Evolutionary conservation across 345 rosid species (phyloP).

Genomic region (Eucalyptus polyanthemos): DNA sequence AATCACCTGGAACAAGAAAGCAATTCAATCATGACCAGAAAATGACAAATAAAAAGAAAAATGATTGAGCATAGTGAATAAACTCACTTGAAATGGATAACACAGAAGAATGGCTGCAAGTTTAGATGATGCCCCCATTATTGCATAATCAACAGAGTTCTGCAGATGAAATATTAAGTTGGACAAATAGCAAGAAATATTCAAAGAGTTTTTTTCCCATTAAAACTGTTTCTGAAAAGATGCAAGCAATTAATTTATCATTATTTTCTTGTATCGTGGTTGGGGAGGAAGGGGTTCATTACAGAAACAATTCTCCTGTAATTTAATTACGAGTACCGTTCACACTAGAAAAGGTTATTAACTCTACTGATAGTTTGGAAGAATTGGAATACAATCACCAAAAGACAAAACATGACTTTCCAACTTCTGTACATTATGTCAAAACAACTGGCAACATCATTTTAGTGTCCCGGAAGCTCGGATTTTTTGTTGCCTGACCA

Average conservation of each 20-base stretch:
- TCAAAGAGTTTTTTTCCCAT: not conserved
- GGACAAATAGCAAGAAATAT: not conserved
- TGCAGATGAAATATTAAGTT: slow-evolving; percentile 1
- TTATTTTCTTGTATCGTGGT: not conserved
- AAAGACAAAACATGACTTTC: not conserved
- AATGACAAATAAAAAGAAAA: not conserved
- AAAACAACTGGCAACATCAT: not conserved
- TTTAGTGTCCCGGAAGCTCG: too few species aligned
- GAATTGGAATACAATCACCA: not conserved
- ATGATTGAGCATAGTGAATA: not conserved
- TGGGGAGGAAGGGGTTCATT: not conserved
- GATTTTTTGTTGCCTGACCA: not conserved
- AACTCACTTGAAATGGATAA: slow-evolving; percentile 68
- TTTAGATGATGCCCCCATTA: slow-evolving; percentile 84
- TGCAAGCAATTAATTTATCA: not conserved
- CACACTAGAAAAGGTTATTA: not conserved
- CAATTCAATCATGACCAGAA: not conserved
- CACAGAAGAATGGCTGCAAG: slow-evolving; percentile 76
- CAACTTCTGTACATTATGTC: not conserved
- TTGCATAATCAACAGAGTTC: slow-evolving; percentile 83
- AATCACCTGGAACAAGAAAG: slow-evolving; percentile 38
- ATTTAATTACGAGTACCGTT: not conserved
- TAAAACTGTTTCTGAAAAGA: not conserved
- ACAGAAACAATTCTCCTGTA: not conserved
- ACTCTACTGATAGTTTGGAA: not conserved